phyloP scores from a whole-genome alignment of 2,329 filamentous ascomycete genomes.

The Massarina eburnea region DNA sequence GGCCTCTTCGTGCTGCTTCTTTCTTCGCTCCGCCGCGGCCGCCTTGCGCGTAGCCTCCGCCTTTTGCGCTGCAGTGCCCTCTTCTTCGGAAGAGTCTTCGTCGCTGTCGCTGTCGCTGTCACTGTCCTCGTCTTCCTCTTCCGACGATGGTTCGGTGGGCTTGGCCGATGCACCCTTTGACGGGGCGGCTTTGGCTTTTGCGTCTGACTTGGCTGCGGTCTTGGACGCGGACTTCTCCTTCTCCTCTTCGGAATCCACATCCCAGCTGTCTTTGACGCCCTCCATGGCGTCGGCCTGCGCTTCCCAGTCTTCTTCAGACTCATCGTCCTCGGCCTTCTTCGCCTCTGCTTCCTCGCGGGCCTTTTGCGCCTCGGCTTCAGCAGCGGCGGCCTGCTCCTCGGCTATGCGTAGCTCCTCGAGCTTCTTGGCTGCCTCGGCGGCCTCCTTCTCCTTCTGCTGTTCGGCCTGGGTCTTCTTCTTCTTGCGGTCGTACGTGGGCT shows the following conservation, averaged over 20 bases:
- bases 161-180: conserved; percentile 24
- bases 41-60: conserved; percentile 79
- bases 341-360: conserved; percentile 57
- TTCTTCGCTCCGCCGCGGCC: conserved; percentile 83
- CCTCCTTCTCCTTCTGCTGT: conserved; percentile 50
- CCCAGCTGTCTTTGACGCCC: conserved; percentile 92
- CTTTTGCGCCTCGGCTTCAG: conserved; percentile 73
- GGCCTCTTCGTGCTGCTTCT: conserved; percentile 88
- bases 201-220: conserved; percentile 19
- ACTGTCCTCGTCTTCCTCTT: conserved; percentile 38
- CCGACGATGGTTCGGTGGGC: conserved; percentile 38
- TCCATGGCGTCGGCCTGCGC: conserved; percentile 72
- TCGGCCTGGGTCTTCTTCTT: conserved; percentile 67
- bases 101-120: conserved; percentile 58
- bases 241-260: conserved; percentile 79
- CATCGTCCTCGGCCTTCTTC: conserved; percentile 63
- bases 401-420: conserved; percentile 54
- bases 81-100: conserved; percentile 69
- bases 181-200: conserved; percentile 18
- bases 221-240: conserved; percentile 49
- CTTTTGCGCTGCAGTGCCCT: conserved; percentile 69
- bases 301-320: conserved; percentile 83
- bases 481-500: conserved; percentile 71
- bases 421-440: conserved; percentile 59
- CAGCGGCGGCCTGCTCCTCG: conserved; percentile 72